Percentiles rank a stretch among this genome's conserved stretches.
Evolutionary conservation across 257 asterid genomes (phyloP).

Genomic region (Forsythia suspensa): DNA sequence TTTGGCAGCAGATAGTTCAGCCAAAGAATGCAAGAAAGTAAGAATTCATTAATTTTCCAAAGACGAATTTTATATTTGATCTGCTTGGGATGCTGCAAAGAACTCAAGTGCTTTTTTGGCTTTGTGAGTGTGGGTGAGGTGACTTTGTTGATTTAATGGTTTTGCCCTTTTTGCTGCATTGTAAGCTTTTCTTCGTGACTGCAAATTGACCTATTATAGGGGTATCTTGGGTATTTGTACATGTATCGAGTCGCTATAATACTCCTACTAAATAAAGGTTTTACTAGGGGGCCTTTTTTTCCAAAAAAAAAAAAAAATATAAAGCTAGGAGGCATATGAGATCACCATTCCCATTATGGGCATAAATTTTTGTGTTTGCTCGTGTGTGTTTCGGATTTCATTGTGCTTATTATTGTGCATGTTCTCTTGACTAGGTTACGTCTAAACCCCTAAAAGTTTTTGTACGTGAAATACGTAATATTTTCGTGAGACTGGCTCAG

Average conservation of each 20-base stretch:
- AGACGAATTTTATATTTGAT: neutral
- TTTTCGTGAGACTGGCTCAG: neutral
- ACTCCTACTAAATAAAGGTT: neutral
- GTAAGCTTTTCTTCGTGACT: neutral
- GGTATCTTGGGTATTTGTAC: neutral
- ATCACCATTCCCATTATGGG: neutral
- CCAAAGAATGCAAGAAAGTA: slow-evolving; percentile 44
- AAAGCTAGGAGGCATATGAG: neutral
- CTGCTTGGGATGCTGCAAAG: neutral
- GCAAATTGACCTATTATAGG: neutral
- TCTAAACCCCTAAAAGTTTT: neutral
- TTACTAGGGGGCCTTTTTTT: neutral
- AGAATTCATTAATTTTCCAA: neutral
- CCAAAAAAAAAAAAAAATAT: neutral
- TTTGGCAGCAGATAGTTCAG: slow-evolving; percentile 46
- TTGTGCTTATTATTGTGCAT: neutral
- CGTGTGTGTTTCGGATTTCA: neutral
- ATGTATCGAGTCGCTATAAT: neutral
- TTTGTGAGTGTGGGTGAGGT: neutral
- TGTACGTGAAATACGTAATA: neutral
- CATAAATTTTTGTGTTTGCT: too few relatives aligned
- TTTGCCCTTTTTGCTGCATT: neutral
- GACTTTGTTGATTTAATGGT: neutral
- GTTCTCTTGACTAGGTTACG: neutral
- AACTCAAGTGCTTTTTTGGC: neutral